phyloP scores from a whole-genome alignment of 129 eudicot species.

The Apium graveolens region DNA sequence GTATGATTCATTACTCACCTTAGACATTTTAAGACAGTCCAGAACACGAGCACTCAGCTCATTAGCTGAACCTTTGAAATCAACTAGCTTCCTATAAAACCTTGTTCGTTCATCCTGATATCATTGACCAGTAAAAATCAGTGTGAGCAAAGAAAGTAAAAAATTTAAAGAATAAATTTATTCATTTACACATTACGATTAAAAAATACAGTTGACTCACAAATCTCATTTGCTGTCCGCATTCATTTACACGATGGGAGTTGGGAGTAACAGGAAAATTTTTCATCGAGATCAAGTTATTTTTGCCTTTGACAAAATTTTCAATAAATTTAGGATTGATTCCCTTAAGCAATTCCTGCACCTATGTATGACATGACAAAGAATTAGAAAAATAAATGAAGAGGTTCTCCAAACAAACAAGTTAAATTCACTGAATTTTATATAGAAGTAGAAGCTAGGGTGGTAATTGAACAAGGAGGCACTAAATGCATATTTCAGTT shows the following conservation, averaged over 20 bases:
- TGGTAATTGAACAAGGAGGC: background rate
- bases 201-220: constrained; percentile 36
- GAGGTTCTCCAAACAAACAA: background rate
- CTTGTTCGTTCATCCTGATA: constrained; percentile 71
- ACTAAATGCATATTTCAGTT: background rate
- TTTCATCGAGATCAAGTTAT: constrained; percentile 49
- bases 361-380: constrained; percentile 33
- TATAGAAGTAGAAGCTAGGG: background rate
- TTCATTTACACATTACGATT: background rate
- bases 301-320: constrained; percentile 30
- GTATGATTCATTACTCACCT: constrained; percentile 36
- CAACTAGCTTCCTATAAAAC: constrained; percentile 54
- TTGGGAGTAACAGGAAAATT: constrained; percentile 79
- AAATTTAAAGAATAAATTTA: constrained; percentile 1
- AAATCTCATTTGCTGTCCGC: constrained; percentile 57
- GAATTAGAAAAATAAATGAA: background rate
- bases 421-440: background rate
- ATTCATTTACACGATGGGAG: constrained; percentile 78
- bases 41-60: constrained; percentile 67
- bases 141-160: background rate
- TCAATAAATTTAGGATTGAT: constrained; percentile 40
- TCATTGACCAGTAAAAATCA: constrained; percentile 4
- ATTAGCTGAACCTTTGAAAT: constrained; percentile 61
- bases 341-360: constrained; percentile 50
- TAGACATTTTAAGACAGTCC: constrained; percentile 72